A percentile compares a stretch with the other conserved stretches of the same genome.
Evolutionary conservation across 352 stramenopile species (phyloP).

Genomic region (Globisporangium orthogonon): DNA sequence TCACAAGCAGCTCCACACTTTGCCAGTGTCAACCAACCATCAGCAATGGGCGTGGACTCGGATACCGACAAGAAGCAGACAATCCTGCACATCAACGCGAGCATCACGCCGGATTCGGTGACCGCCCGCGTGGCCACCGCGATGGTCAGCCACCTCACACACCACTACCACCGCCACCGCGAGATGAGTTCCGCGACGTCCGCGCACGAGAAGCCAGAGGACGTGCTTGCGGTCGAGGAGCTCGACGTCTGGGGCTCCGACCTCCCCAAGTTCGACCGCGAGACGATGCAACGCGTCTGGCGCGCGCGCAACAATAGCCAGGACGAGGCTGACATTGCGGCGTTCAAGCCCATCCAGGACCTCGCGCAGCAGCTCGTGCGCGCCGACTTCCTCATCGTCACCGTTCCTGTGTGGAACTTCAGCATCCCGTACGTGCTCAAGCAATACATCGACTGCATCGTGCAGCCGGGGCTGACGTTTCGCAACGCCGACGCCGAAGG

Average conservation of each 20-base stretch:
- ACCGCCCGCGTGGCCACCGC: constrained; percentile 58
- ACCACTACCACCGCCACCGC: constrained; percentile 64
- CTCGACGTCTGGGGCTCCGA: constrained; percentile 58
- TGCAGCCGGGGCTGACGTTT: constrained; percentile 67
- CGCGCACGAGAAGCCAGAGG: constrained; percentile 20
- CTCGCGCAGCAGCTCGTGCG: constrained; percentile 57
- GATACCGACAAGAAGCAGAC: constrained; percentile 41
- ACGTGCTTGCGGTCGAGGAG: constrained; percentile 62
- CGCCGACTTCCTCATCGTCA: constrained; percentile 74
- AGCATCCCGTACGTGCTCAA: constrained; percentile 74
- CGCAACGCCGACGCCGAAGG: constrained; percentile 53
- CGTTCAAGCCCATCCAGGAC: constrained; percentile 59
- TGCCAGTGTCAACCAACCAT: not conserved
- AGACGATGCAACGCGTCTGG: constrained; percentile 66
- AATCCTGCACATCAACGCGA: constrained; percentile 75
- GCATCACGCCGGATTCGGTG: constrained; percentile 66
- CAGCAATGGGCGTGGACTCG: not conserved
- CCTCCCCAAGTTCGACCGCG: constrained; percentile 63
- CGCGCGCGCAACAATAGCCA: constrained; percentile 56
- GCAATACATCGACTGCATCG: constrained; percentile 81
- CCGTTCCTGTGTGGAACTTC: constrained; percentile 73
- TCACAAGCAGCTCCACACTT: not conserved
- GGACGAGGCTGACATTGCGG: constrained; percentile 41
- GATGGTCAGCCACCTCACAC: constrained; percentile 62
- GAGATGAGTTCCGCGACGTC: constrained; percentile 17